Conservation (phyloP, 371 early-diverging fungal genomes). For the Entomophthora muscae region DNA sequence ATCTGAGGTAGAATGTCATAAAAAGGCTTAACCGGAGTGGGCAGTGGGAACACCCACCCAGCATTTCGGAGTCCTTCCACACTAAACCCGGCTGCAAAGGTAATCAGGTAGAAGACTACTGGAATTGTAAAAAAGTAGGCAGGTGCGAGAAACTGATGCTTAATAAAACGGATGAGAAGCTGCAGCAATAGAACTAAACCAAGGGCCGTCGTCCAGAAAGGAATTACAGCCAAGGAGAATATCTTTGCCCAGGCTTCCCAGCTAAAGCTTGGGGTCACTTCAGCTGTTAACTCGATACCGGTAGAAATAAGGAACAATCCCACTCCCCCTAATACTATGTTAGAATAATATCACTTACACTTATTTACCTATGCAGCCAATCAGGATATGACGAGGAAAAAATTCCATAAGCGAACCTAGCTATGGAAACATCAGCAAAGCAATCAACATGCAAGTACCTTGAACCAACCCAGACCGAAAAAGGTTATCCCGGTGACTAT, state of each 20-base stretch:
- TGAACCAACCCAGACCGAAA: conserved; percentile 64
- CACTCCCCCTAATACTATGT: conserved; percentile 40
- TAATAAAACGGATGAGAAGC: conserved; percentile 20
- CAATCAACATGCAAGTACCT: conserved; percentile 21
- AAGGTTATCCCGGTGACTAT: conserved; percentile 79
- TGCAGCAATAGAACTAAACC: conserved; percentile 47
- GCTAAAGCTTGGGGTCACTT: conserved; percentile 28
- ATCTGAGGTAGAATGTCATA: conserved; percentile 77
- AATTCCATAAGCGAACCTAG: conserved; percentile 68
- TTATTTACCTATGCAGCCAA: conserved; percentile 71
- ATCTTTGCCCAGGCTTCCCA: conserved; percentile 35
- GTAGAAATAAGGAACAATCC: conserved; percentile 87
- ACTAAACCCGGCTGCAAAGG: conserved; percentile 29
- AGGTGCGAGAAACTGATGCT: conserved; percentile 69
- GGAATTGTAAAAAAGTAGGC: conserved; percentile 70
- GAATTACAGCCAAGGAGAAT: conserved; percentile 29
- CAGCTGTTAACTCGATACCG: conserved; percentile 74
- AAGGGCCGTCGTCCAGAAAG: conserved; percentile 65
- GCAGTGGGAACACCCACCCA: conserved; percentile 79
- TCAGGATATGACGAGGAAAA: conserved; percentile 89
- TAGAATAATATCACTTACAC: neutral
- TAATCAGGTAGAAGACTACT: conserved; percentile 45
- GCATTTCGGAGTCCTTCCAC: conserved; percentile 42
- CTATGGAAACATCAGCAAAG: conserved; percentile 7
- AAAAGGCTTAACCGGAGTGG: conserved; percentile 51